A percentile compares a stretch with the other conserved stretches of the same genome.
Conservation (phyloP, 768 basidiomycete genomes). For the Tricholoma bakamatsutake region DNA sequence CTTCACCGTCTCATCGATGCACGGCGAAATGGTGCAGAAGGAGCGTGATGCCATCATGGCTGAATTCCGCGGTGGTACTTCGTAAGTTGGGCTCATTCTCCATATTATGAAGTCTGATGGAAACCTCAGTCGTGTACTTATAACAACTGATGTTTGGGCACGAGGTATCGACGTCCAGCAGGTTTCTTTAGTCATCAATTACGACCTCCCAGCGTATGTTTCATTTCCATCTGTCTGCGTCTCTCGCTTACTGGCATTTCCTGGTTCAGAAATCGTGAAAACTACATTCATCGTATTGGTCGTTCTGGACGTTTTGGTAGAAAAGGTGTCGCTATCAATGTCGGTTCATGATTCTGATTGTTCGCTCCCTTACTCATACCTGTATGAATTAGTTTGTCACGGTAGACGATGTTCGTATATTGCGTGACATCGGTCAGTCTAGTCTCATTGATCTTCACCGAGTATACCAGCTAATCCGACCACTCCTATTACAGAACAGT, state of each 20-base stretch:
- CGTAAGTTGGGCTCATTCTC: slow-evolving; percentile 44
- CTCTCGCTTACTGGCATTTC: slow-evolving; percentile 1
- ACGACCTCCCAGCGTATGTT: slow-evolving; percentile 87
- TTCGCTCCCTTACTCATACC: slow-evolving; percentile 5
- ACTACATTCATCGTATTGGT: slow-evolving; percentile 99
- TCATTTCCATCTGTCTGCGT: not conserved
- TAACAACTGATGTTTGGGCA: slow-evolving; percentile 96
- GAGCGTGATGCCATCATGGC: slow-evolving; percentile 96
- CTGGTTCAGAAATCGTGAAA: slow-evolving; percentile 81
- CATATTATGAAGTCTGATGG: slow-evolving; percentile 8
- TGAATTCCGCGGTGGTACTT: slow-evolving; percentile 90
- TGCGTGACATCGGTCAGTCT: slow-evolving; percentile 88
- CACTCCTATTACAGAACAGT: slow-evolving; percentile 62
- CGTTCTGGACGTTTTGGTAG: slow-evolving; percentile 98
- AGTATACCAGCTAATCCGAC: slow-evolving; percentile 5
- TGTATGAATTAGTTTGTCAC: slow-evolving; percentile 67
- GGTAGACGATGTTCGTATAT: slow-evolving; percentile 91
- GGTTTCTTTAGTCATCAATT: slow-evolving; percentile 96
- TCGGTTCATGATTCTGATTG: slow-evolving; percentile 31
- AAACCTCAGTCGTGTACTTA: slow-evolving; percentile 72
- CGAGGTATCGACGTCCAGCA: slow-evolving; percentile 98
- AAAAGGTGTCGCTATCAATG: slow-evolving; percentile 99
- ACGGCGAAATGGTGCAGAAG: slow-evolving; percentile 94
- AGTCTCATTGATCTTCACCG: slow-evolving; percentile 8
- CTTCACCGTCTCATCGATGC: slow-evolving; percentile 96